These are phyloP conservation scores for Papiliotrema nemorosa DNA, from an alignment of 1,284 basidiomycete genomes.

Conservation along the genomic window DNA sequence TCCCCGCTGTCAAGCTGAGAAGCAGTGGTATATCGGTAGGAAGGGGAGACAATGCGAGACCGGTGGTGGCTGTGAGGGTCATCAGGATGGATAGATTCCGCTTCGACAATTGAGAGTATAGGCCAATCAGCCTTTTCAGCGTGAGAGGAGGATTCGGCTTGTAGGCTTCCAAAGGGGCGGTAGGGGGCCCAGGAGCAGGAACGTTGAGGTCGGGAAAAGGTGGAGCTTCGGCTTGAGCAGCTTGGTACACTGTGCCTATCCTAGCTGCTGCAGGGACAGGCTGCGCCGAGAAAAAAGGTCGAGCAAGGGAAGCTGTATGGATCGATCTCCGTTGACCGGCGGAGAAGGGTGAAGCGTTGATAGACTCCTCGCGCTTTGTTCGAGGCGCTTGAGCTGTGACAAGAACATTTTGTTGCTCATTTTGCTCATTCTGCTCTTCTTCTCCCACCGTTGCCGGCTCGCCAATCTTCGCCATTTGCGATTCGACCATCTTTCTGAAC, in stretches of 20 bases:
- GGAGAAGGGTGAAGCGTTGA: constrained; percentile 11
- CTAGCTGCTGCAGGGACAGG: constrained; percentile 12
- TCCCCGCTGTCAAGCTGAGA: constrained; percentile 82
- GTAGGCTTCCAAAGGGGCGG: constrained; percentile 42
- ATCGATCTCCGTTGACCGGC: constrained; percentile 16
- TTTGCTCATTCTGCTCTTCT: constrained; percentile 6
- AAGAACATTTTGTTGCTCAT: constrained; percentile 1
- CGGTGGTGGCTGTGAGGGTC: constrained; percentile 85
- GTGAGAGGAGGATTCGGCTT: constrained; percentile 53
- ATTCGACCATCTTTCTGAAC: constrained; percentile 48
- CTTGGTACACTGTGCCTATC: constrained; percentile 31
- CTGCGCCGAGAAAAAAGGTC: constrained; percentile 31
- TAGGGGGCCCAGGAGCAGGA: constrained; percentile 30
- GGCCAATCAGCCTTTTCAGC: constrained; percentile 57
- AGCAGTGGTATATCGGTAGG: constrained; percentile 77
- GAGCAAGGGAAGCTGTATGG: constrained; percentile 15
- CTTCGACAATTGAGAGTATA: constrained; percentile 85
- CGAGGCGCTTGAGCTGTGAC: not conserved
- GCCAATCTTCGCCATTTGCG: constrained; percentile 43
- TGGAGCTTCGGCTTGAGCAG: constrained; percentile 25
- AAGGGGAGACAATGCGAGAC: constrained; percentile 86
- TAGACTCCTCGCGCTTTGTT: not conserved
- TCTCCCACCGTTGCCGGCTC: constrained; percentile 22
- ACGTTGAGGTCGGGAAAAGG: constrained; percentile 34
- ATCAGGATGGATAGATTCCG: constrained; percentile 82